Evolutionary conservation across 441 rosid species (phyloP), one percentile per base, ranked within the genome.

Genomic region (Syzygium malaccense): DNA sequence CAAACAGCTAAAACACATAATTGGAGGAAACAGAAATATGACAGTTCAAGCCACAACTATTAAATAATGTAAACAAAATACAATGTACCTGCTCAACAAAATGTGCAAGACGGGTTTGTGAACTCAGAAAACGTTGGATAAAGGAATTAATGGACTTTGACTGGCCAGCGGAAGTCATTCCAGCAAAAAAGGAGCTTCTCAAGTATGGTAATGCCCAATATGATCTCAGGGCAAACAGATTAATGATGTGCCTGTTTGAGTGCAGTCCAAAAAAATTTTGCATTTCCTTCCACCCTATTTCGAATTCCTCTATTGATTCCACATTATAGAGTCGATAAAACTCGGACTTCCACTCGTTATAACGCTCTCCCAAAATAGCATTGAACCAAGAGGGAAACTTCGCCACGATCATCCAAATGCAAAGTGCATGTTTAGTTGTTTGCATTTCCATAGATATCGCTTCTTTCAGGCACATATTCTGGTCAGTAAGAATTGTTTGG

Each of bases 371-470:
- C 60, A 98, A 93, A 90, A 94, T 95, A 91, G 98, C 98, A 90
- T 96, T 96, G 92, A 97, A 97, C 98, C 99, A 98, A 64, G 98
- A 96, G 48, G 99, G 98, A 88, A 98, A 98, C 91, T 98, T 98
- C n/a, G 94, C 98, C 89, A 96, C 96, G 86, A 97, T 94, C 98
- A 97, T 94, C 99, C 99, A 98, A 91, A 98, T 95, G 95, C 99
- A 97, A 85, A 96, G 97, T 56, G 98, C 97, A 91, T 98, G 99
- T 92, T 97, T 97, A 51, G 98, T 94, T 28, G 92, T 86, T 78
- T 98, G 98, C 96, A 96, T 95, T 92, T 97, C 98, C 92, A 91
- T 91, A 79, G 96, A 96, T 90, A 97, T 94, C 86, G 98, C 99
- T 90, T 98, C 99, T 94, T 98, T 98, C 87, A 98, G 96, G 89